Conservation (phyloP, 2,329 filamentous ascomycete species). For the Lecanicillium sp. region DNA sequence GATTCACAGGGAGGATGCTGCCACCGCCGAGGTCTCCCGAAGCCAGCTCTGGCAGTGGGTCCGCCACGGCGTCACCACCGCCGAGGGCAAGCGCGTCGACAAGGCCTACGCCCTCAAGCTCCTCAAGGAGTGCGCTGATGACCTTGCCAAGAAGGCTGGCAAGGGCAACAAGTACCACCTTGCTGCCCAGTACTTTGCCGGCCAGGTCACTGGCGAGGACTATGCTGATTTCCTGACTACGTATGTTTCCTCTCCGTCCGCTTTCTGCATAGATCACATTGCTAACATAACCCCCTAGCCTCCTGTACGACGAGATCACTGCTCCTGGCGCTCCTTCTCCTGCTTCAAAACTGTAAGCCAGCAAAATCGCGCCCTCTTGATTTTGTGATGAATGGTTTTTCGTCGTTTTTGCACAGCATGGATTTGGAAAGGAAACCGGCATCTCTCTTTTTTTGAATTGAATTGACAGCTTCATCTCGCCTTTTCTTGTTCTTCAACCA, state of each 20-base stretch:
- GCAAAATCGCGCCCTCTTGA: neutral
- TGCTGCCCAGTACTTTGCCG: conserved; percentile 85
- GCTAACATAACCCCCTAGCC: conserved; percentile 34
- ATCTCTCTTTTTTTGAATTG: neutral
- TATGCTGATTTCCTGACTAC: conserved; percentile 92
- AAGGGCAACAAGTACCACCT: conserved; percentile 89
- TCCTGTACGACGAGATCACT: conserved; percentile 85
- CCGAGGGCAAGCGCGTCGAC: conserved; percentile 86
- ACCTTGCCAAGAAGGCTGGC: conserved; percentile 64
- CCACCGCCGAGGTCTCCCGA: conserved; percentile 91
- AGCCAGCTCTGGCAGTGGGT: conserved; percentile 97
- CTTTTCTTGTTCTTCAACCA: neutral
- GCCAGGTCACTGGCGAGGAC: conserved; percentile 92
- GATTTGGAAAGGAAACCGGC: conserved; percentile 1
- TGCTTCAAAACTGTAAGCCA: conserved; percentile 54
- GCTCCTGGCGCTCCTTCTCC: conserved; percentile 54
- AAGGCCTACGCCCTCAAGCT: conserved; percentile 85
- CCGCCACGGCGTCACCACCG: conserved; percentile 62
- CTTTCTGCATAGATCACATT: neutral
- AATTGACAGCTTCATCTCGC: neutral
- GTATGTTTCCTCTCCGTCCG: conserved; percentile 39
- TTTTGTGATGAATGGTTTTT: neutral
- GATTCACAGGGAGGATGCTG: conserved; percentile 76
- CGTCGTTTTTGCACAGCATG: neutral
- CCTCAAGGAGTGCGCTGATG: conserved; percentile 76